Percentiles rank a stretch among this genome's conserved stretches.
phyloP scores from a whole-genome alignment of 2,329 filamentous ascomycete genomes.

The Huntiella abstrusa region DNA sequence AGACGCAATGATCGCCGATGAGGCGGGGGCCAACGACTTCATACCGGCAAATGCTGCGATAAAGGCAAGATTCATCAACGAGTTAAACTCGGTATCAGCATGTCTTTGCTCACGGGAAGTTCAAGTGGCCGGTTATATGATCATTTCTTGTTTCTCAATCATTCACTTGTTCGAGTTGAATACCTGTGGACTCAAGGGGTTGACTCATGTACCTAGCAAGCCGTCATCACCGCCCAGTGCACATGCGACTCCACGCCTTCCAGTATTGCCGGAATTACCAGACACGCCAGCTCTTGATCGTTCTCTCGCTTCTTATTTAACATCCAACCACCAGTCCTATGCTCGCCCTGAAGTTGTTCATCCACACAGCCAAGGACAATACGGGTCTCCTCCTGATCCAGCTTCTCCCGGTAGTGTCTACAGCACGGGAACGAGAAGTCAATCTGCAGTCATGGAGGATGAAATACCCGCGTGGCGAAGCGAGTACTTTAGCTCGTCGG shows the following conservation, averaged over 20 bases:
- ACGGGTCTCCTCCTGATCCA: neutral
- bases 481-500: neutral
- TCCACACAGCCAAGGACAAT: neutral
- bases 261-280: neutral
- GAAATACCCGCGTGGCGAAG: neutral
- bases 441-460: neutral
- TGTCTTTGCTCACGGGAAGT: slow-evolving; percentile 4
- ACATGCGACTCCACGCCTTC: neutral
- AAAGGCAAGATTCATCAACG: neutral
- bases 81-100: neutral
- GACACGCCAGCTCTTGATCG: neutral
- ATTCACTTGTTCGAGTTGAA: slow-evolving; percentile 6
- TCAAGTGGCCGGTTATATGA: neutral
- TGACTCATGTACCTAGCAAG: neutral
- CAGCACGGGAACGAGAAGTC: neutral
- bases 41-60: neutral
- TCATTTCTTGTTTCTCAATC: slow-evolving; percentile 6
- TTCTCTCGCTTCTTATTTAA: neutral
- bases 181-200: slow-evolving; percentile 1
- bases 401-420: no score
- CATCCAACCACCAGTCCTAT: neutral
- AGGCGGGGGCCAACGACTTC: neutral
- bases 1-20: neutral
- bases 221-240: neutral
- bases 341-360: neutral